phyloP scores from a whole-genome alignment of 108 stramenopile species.

The Cyclotella sp. region DNA sequence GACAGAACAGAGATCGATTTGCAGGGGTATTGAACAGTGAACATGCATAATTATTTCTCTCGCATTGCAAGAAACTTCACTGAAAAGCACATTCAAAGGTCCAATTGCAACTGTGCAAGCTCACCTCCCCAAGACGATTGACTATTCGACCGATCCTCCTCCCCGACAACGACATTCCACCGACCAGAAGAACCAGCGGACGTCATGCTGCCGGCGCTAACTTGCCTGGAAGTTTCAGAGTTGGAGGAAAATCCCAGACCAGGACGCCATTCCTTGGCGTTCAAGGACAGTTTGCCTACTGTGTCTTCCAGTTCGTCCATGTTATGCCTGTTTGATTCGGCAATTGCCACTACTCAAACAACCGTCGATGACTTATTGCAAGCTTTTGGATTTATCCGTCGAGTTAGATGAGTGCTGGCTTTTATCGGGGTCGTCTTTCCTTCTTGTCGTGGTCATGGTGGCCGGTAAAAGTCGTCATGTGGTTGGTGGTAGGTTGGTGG shows the following conservation, averaged over 20 bases:
- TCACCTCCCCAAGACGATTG: constrained; percentile 34
- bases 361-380: no score
- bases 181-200: not conserved
- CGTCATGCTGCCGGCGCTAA: constrained; percentile 14
- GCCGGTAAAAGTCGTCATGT: no score
- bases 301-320: constrained; percentile 41
- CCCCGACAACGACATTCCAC: not conserved
- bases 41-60: no score
- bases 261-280: constrained; percentile 51
- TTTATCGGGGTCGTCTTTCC: no score
- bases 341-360: no score
- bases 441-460: no score
- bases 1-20: not conserved
- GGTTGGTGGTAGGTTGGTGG: no score
- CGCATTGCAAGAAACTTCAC: not conserved
- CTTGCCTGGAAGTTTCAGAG: constrained; percentile 4
- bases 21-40: not conserved
- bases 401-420: no score
- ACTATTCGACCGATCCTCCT: constrained; percentile 8
- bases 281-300: constrained; percentile 33
- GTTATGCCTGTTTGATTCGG: constrained; percentile 3
- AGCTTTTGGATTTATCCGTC: no score
- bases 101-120: not conserved
- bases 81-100: no score
- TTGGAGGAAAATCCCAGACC: constrained; percentile 28